Conservation (phyloP, 1,284 basidiomycete genomes). For the Sutorius eximius region DNA sequence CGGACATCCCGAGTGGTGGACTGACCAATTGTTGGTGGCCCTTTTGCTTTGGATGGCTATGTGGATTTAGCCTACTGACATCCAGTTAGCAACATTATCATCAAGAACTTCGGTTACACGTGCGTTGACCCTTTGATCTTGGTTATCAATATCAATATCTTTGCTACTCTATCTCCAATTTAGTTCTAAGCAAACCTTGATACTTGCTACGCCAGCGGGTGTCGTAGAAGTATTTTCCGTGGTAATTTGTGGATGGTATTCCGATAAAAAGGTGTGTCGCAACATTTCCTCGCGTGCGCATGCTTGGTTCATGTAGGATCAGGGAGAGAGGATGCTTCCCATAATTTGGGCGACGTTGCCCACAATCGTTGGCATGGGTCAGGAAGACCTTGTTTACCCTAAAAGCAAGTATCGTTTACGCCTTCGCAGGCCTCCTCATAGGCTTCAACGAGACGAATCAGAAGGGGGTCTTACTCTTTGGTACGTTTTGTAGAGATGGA, state of each 20-base stretch:
- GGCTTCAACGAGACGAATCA: not conserved
- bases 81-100: conserved; percentile 57
- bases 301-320: not conserved
- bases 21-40: conserved; percentile 23
- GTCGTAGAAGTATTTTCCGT: not conserved
- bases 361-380: not conserved
- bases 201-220: not conserved
- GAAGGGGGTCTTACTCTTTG: not conserved
- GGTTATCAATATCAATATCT: not conserved
- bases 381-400: not conserved
- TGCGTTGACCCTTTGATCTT: conserved; percentile 28
- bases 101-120: conserved; percentile 64
- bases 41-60: not conserved
- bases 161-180: not conserved
- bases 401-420: not conserved
- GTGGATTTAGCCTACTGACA: not conserved
- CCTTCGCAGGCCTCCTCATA: not conserved
- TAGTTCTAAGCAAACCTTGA: not conserved
- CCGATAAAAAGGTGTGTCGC: not conserved
- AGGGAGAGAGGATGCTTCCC: not conserved
- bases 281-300: not conserved
- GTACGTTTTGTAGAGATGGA: not conserved
- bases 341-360: not conserved
- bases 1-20: conserved; percentile 63
- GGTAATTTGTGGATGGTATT: not conserved